Conservation (phyloP, 805 yeast species). For the Saturnispora dispora region DNA sequence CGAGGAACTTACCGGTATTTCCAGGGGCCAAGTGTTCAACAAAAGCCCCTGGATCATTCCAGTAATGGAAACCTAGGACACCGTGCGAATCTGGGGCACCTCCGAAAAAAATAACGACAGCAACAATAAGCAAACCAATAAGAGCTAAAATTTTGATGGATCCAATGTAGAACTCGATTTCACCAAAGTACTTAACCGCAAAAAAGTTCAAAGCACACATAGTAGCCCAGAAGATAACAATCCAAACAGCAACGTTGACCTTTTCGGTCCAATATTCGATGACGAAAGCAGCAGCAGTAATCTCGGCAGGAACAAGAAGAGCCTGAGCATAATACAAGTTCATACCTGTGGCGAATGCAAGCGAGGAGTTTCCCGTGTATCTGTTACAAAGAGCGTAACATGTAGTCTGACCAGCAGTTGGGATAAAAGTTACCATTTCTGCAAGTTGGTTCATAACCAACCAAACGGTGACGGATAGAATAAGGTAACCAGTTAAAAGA, state of each 20-base stretch:
- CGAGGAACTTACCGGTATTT: slow-evolving; percentile 51
- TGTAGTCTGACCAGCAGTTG: slow-evolving; percentile 44
- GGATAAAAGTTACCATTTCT: slow-evolving; percentile 55
- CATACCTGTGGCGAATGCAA: slow-evolving; percentile 29
- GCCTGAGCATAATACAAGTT: slow-evolving; percentile 29
- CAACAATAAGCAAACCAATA: slow-evolving; percentile 47
- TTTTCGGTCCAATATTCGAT: slow-evolving; percentile 45
- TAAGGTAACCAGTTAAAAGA: slow-evolving; percentile 49
- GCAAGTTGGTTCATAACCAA: slow-evolving; percentile 57
- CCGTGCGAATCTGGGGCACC: slow-evolving; percentile 48
- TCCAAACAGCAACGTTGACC: slow-evolving; percentile 49
- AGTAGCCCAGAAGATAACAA: slow-evolving; percentile 41
- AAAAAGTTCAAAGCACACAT: slow-evolving; percentile 38
- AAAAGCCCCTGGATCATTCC: slow-evolving; percentile 44
- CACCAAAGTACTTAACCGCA: slow-evolving; percentile 34
- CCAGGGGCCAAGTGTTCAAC: slow-evolving; percentile 43
- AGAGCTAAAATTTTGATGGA: slow-evolving; percentile 58
- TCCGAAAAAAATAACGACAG: slow-evolving; percentile 51
- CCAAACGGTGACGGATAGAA: slow-evolving; percentile 55
- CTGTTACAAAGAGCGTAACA: slow-evolving; percentile 21
- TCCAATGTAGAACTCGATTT: slow-evolving; percentile 58
- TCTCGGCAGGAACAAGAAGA: slow-evolving; percentile 36
- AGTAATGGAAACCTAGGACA: slow-evolving; percentile 57
- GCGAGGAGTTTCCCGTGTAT: slow-evolving; percentile 23
- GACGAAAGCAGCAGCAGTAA: slow-evolving; percentile 54